Evolutionary conservation across 768 basidiomycete genomes (phyloP), one percentile per base, ranked within the genome.

Genomic region (Lactarius deliciosus): DNA sequence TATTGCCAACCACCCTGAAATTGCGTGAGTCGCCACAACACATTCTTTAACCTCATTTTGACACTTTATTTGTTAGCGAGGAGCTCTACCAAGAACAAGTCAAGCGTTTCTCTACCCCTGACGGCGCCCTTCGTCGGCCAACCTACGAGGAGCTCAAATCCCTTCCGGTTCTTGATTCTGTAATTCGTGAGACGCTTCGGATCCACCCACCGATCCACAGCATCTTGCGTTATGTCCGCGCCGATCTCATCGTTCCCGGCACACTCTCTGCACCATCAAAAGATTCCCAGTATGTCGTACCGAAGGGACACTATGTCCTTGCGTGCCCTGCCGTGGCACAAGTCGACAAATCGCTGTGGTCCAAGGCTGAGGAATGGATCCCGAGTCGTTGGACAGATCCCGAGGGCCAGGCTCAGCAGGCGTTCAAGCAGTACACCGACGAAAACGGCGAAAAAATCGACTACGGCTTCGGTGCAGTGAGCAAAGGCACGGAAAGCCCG

Each of bases 201-300:
- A 76, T 94, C 69, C 96, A 98, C 79, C 94, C 96, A 22, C 96
- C 96, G 1, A 92, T 98, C 73, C 96, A 98, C 83, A 93, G 87
- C 68, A 90, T 96, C 78, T 88, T 96, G 86, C 94, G 96, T 70
- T 88, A 92, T 69, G 95, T 98, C 72, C 86, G 94, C 57, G 83
- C 88, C 32, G 90, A 94, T 75, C 89, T 96, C 69, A 81, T 86
- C 56, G 85, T 99, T 28, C 96, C 96, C 0, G 76, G 86, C 0
- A 84, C 91, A 3, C 86, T 98, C 68, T 82, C 91, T 38, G 84
- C 94, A 0, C 93, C 93, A 3, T 84, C 86, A 9, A 84, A 90
- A 71, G 85, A 92, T 69, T 75, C 81, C 6, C 82, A 83, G 57
- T 98, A 93, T 79, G 82, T 98, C 69, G 85, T 99, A 30, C 96